Evolutionary conservation across 305 asterid species (phyloP), one percentile per base, ranked within the genome.

Genomic region (Galium porrigens): DNA sequence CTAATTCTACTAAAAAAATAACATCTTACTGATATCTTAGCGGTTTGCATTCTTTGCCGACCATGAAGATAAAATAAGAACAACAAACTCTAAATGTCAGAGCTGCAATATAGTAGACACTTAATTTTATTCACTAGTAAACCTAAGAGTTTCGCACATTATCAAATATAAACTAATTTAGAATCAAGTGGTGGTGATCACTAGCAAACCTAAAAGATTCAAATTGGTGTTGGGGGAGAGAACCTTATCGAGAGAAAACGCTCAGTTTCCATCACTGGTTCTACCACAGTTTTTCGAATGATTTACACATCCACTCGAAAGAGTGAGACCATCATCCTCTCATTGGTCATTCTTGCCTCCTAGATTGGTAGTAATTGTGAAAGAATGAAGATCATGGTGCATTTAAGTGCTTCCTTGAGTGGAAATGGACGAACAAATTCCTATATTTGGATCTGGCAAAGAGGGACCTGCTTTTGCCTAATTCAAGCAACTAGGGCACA

Each of bases 341-440:
- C 57, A 52, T 52, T 12, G 4, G 57, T 52, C 57, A 52, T 52
- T 52, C 57, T 0, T 17, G 57, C 57, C 52, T 14, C 52, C 20
- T 14, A 4, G 25, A 7, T 18, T 52, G 57, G 14, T 18, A 52
- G 30, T 0, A 52, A 52, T 17, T 2, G 30, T 20, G 30, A 52
- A 52, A 52, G 27, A 52, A 51, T 51, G 51, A 44, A 44, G 51
- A 4, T 15, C 18, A 4, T 14, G 52, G 14, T 46, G 52, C 52
- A 46, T 15, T 46, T 14, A 46, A 46, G 52, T 14, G 18, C 18
- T 5, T n/a, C 20, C 12, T 8, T 22, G 10, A 53, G 12, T 53
- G 58, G 60, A 55, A 55, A 25, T 57, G 61, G 61, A 29, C n/a
- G 39, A 57, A 57, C 61, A 57, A 29, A 57, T 25, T 55, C 15